These are phyloP conservation scores for Cordyceps militaris DNA, from an alignment of 2,329 filamentous ascomycete species.

Conservation along the genomic window DNA sequence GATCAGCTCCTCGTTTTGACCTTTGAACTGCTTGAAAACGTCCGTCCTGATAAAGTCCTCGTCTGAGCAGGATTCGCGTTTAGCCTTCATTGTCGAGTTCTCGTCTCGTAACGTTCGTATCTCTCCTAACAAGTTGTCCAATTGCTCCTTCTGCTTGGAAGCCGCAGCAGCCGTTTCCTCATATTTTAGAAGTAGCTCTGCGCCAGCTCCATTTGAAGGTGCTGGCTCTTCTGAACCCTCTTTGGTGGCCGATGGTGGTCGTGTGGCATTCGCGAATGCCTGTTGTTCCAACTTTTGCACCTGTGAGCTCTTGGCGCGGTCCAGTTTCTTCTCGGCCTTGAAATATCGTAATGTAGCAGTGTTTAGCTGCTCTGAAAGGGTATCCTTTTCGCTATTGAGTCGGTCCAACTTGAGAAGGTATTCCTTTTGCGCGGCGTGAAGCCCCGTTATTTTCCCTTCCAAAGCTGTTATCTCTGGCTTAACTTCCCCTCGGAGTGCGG, in stretches of 20 bases:
- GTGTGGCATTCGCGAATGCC: conserved; percentile 63
- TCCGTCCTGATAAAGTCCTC: conserved; percentile 93
- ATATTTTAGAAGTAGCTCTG: conserved; percentile 67
- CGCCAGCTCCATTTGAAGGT: conserved; percentile 48
- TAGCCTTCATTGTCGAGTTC: conserved; percentile 62
- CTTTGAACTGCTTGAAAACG: conserved; percentile 85
- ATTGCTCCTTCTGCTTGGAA: conserved; percentile 79
- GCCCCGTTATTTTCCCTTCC: conserved; percentile 65
- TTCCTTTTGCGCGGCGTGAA: conserved; percentile 77
- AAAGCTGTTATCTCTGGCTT: conserved; percentile 65
- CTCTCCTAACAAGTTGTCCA: conserved; percentile 71
- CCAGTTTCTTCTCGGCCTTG: conserved; percentile 90
- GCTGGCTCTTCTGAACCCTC: conserved; percentile 41
- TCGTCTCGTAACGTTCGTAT: conserved; percentile 70
- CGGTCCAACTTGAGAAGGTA: conserved; percentile 70
- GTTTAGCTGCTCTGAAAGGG: conserved; percentile 79
- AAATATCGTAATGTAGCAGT: conserved; percentile 85
- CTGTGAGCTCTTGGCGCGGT: conserved; percentile 79
- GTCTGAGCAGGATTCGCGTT: conserved; percentile 69
- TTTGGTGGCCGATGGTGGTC: conserved; percentile 29
- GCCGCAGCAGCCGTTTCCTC: conserved; percentile 71
- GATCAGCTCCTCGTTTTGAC: conserved; percentile 86
- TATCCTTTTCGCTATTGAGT: conserved; percentile 70
- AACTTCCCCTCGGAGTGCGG: conserved; percentile 43
- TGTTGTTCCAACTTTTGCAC: conserved; percentile 90